A percentile compares a stretch with the other conserved stretches of the same genome.
phyloP scores from a whole-genome alignment of 495 filamentous ascomycete genomes.

The Astrothelium subdiscretum region DNA sequence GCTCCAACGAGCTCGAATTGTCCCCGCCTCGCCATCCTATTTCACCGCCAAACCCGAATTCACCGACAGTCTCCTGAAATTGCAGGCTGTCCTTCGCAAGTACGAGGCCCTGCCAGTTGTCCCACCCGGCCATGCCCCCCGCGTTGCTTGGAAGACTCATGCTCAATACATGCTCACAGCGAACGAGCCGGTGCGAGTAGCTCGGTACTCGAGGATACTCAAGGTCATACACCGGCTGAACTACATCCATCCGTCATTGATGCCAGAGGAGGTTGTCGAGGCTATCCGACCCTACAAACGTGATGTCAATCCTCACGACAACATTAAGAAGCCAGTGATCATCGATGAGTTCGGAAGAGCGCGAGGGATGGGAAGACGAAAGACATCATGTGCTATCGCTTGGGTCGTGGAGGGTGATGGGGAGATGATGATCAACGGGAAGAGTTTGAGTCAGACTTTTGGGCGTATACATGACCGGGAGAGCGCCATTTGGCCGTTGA shows the following conservation, averaged over 20 bases:
- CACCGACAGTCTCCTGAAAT: conserved; percentile 67
- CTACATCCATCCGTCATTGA: conserved; percentile 67
- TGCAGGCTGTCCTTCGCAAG: conserved; percentile 58
- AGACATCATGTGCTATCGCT: conserved; percentile 71
- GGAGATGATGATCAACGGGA: conserved; percentile 81
- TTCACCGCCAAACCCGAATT: conserved; percentile 79
- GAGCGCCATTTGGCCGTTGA: conserved; percentile 83
- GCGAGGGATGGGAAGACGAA: conserved; percentile 69
- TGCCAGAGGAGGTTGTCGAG: conserved; percentile 53
- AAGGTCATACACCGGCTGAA: conserved; percentile 68
- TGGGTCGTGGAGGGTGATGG: conserved; percentile 86
- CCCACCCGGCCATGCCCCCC: conserved; percentile 49
- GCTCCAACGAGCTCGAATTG: conserved; percentile 47
- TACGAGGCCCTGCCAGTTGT: conserved; percentile 62
- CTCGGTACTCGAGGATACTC: conserved; percentile 67
- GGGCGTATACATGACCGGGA: conserved; percentile 86
- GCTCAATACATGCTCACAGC: conserved; percentile 60
- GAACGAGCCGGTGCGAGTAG: conserved; percentile 65
- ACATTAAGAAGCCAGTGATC: conserved; percentile 39
- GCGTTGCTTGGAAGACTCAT: conserved; percentile 74
- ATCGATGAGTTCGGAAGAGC: conserved; percentile 68
- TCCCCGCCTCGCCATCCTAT: conserved; percentile 82
- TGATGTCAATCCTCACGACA: conserved; percentile 57
- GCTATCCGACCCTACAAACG: conserved; percentile 62
- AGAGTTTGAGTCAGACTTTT: conserved; percentile 65